Conservation (phyloP, 2,329 filamentous ascomycete species). For the Monosporascus cannonballus region DNA sequence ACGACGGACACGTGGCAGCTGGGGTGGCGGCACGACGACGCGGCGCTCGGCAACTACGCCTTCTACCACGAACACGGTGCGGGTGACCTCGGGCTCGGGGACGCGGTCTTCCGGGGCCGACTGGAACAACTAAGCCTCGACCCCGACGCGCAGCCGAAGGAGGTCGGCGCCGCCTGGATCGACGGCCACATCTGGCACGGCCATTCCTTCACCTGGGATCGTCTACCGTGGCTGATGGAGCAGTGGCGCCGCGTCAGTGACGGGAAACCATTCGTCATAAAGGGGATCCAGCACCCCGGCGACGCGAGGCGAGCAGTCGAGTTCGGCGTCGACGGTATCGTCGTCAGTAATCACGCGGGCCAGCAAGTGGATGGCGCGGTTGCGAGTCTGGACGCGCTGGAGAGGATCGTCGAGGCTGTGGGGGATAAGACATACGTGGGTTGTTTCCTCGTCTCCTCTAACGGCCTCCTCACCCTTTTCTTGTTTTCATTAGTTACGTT, state of each 20-base stretch:
- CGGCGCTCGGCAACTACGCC: constrained; percentile 51
- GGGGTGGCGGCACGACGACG: constrained; percentile 54
- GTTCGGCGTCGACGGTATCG: constrained; percentile 52
- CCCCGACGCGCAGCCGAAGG: constrained; percentile 41
- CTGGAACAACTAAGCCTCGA: constrained; percentile 48
- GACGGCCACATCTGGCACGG: constrained; percentile 58
- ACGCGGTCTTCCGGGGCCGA: constrained; percentile 52
- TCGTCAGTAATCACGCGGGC: constrained; percentile 54
- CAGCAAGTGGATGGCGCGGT: constrained; percentile 56
- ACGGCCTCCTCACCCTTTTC: no score
- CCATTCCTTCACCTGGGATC: constrained; percentile 56
- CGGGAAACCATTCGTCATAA: constrained; percentile 53
- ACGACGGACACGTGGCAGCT: constrained; percentile 61
- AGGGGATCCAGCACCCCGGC: constrained; percentile 55
- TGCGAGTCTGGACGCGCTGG: constrained; percentile 52
- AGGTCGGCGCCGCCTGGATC: constrained; percentile 56
- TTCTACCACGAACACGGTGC: constrained; percentile 57
- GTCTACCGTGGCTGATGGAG: constrained; percentile 53
- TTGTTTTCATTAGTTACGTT: no score
- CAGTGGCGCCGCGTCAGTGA: constrained; percentile 53
- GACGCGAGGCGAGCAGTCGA: constrained; percentile 54
- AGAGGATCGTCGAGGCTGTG: constrained; percentile 46
- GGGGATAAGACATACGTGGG: constrained; percentile 24
- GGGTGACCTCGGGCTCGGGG: constrained; percentile 47
- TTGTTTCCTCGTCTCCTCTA: neutral